These are phyloP conservation scores for Colletotrichum limetticola DNA, from an alignment of 2,329 filamentous ascomycete genomes.

Conservation along the genomic window DNA sequence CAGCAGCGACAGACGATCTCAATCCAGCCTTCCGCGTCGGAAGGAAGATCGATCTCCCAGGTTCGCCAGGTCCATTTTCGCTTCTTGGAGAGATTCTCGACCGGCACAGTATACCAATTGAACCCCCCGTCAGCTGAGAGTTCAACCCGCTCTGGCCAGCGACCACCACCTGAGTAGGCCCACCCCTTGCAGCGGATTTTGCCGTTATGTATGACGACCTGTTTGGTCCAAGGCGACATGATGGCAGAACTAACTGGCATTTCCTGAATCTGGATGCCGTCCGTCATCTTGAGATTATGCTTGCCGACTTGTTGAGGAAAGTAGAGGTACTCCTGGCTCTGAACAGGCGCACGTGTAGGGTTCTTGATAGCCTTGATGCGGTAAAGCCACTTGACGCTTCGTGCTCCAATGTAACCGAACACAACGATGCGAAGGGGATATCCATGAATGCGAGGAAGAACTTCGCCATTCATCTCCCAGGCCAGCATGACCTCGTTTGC, in stretches of 20 bases:
- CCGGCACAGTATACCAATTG: conserved; percentile 72
- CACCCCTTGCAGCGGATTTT: conserved; percentile 65
- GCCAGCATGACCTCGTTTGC: conserved; percentile 73
- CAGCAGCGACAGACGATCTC: conserved; percentile 69
- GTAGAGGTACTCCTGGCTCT: conserved; percentile 75
- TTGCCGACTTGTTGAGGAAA: conserved; percentile 76
- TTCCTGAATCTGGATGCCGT: conserved; percentile 75
- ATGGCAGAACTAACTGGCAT: conserved; percentile 77
- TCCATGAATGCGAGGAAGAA: conserved; percentile 72
- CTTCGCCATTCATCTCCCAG: conserved; percentile 78
- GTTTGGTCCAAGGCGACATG: conserved; percentile 65
- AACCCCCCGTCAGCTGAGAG: conserved; percentile 71
- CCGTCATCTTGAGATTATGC: conserved; percentile 68
- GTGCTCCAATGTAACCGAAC: conserved; percentile 73
- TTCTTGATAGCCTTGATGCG: no score
- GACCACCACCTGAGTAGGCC: conserved; percentile 67
- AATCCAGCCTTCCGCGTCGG: conserved; percentile 70
- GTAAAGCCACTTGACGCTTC: no score
- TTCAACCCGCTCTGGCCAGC: conserved; percentile 72
- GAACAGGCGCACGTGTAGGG: conserved; percentile 39
- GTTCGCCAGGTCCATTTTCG: conserved; percentile 72
- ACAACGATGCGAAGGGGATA: conserved; percentile 72
- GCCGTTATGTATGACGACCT: conserved; percentile 65
- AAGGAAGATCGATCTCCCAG: conserved; percentile 72
- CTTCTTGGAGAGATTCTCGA: conserved; percentile 70